Conservation (phyloP, 441 rosid species). For the Pelargonium fulgidum region DNA sequence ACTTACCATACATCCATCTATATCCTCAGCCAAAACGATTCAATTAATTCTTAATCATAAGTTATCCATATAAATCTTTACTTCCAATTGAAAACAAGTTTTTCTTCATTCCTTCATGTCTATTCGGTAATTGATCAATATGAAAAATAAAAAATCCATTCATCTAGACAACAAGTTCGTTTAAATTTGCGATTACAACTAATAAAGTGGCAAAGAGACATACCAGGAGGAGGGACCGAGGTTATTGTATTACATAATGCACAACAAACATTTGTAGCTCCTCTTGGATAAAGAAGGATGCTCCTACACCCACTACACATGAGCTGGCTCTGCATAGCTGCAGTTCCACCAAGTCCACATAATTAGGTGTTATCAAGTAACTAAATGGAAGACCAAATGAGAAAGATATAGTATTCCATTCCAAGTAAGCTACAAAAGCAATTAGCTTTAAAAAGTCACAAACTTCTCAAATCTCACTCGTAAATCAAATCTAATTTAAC, state of each 20-base stretch:
- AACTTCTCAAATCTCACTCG: too few species aligned
- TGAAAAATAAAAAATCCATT: not conserved
- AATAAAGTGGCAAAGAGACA: conserved; percentile 6
- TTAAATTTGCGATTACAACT: not conserved
- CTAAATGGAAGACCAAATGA: not conserved
- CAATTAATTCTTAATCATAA: not conserved
- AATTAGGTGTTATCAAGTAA: conserved; percentile 7
- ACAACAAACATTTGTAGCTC: conserved; percentile 86
- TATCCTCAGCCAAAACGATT: not conserved
- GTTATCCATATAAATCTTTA: not conserved
- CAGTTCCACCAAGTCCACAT: conserved; percentile 15
- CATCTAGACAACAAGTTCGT: not conserved
- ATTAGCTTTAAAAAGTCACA: too few species aligned
- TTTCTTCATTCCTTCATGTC: not conserved
- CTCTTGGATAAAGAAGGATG: conserved; percentile 85
- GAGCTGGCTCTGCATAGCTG: conserved; percentile 94
- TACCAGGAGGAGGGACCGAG: conserved; percentile 59
- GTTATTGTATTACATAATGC: conserved; percentile 70
- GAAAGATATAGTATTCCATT: too few species aligned
- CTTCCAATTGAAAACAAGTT: not conserved
- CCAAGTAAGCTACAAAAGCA: too few species aligned
- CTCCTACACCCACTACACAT: conserved; percentile 82
- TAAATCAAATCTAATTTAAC: too few species aligned
- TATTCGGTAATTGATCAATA: not conserved
- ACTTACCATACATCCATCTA: not conserved